phyloP scores from a whole-genome alignment of 2,329 filamentous ascomycete species.

The Tolypocladium paradoxum region DNA sequence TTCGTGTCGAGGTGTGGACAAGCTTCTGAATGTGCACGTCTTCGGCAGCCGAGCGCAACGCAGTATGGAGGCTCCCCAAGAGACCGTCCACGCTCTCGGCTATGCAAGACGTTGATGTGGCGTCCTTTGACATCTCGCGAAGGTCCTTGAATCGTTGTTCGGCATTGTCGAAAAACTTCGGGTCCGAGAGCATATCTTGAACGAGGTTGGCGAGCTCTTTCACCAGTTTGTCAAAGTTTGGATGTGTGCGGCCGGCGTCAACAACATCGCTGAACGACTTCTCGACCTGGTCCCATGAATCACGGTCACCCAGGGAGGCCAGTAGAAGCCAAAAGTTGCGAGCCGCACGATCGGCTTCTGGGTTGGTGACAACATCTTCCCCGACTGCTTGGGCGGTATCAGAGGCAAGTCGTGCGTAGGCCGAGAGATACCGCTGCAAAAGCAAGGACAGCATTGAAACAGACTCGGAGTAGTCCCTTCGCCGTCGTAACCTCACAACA shows the following conservation, averaged over 20 bases:
- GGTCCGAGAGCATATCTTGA: slow-evolving; percentile 75
- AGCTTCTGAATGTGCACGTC: slow-evolving; percentile 66
- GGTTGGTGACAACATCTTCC: slow-evolving; percentile 62
- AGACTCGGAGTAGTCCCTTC: slow-evolving; percentile 75
- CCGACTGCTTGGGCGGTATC: slow-evolving; percentile 56
- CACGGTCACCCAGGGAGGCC: slow-evolving; percentile 63
- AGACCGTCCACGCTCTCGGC: slow-evolving; percentile 64
- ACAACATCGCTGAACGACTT: slow-evolving; percentile 58
- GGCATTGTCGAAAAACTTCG: slow-evolving; percentile 71
- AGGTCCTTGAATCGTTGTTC: slow-evolving; percentile 43
- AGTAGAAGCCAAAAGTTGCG: slow-evolving; percentile 73
- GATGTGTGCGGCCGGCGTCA: slow-evolving; percentile 64
- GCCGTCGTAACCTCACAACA: slow-evolving; percentile 61
- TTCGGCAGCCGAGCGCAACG: slow-evolving; percentile 55
- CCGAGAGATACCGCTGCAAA: slow-evolving; percentile 64
- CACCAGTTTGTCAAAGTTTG: slow-evolving; percentile 71
- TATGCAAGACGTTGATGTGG: slow-evolving; percentile 57
- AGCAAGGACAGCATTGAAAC: slow-evolving; percentile 69
- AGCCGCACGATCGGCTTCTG: slow-evolving; percentile 62
- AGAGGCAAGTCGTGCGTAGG: slow-evolving; percentile 64
- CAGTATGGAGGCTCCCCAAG: slow-evolving; percentile 56
- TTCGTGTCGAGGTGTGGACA: slow-evolving; percentile 51
- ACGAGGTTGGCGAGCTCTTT: slow-evolving; percentile 62
- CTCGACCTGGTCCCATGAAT: slow-evolving; percentile 69
- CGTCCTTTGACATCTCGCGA: slow-evolving; percentile 46